These are phyloP conservation scores for Syncephalastrum sp. DNA, from an alignment of 371 early-diverging fungal genomes.

Conservation along the genomic window DNA sequence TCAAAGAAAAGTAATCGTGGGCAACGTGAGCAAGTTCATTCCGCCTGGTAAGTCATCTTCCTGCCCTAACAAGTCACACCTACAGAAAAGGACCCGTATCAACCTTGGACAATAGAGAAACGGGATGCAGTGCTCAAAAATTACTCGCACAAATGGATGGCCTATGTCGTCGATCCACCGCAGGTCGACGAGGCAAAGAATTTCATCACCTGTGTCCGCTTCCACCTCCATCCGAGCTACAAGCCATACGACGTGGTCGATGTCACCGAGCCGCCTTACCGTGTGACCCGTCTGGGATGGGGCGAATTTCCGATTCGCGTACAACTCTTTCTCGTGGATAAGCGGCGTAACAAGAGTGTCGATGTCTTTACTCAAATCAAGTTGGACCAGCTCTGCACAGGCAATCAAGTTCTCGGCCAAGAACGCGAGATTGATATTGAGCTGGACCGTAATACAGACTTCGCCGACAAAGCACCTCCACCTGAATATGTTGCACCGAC, in stretches of 20 bases:
- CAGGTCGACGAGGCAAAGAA: slow-evolving; percentile 26
- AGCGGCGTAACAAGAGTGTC: slow-evolving; percentile 76
- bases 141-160: slow-evolving; percentile 88
- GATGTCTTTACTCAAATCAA: slow-evolving; percentile 84
- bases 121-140: slow-evolving; percentile 61
- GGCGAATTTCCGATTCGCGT: slow-evolving; percentile 91
- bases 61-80: no score
- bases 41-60: slow-evolving; percentile 41
- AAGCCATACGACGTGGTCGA: slow-evolving; percentile 87
- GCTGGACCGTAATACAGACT: slow-evolving; percentile 79
- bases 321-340: slow-evolving; percentile 78
- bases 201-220: slow-evolving; percentile 81
- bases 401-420: slow-evolving; percentile 67
- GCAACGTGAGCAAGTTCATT: slow-evolving; percentile 83
- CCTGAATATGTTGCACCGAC: background rate
- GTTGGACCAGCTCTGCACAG: slow-evolving; percentile 72
- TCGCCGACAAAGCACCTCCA: slow-evolving; percentile 36
- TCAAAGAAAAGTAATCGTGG: slow-evolving; percentile 75
- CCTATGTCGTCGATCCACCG: slow-evolving; percentile 72
- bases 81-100: background rate
- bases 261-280: slow-evolving; percentile 76
- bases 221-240: slow-evolving; percentile 88
- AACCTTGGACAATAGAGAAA: slow-evolving; percentile 36
- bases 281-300: slow-evolving; percentile 87
- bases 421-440: slow-evolving; percentile 82